Conservation (phyloP, 2,329 filamentous ascomycete genomes). For the Exophiala calicioides region DNA sequence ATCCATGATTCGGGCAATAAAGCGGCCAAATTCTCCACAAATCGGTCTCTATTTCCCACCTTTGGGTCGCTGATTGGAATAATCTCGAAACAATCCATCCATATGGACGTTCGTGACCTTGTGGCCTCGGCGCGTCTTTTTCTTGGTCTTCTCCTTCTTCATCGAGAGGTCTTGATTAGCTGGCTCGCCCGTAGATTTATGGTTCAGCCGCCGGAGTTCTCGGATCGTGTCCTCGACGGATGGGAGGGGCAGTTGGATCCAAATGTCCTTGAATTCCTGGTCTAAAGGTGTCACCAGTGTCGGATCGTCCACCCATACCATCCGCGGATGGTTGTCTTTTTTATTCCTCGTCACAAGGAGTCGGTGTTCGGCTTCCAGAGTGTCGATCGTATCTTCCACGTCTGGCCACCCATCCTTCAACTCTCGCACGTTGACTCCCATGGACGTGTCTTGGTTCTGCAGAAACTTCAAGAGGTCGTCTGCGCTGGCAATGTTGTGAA, state of each 20-base stretch:
- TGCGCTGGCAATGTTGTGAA: slow-evolving; percentile 77
- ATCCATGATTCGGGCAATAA: too few relatives aligned
- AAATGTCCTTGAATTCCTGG: slow-evolving; percentile 78
- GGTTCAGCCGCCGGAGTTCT: slow-evolving; percentile 72
- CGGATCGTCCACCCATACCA: slow-evolving; percentile 87
- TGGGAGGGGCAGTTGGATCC: slow-evolving; percentile 78
- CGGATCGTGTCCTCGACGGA: slow-evolving; percentile 69
- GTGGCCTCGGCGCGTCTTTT: slow-evolving; percentile 71
- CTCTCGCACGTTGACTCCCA: slow-evolving; percentile 81
- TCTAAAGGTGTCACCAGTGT: slow-evolving; percentile 75
- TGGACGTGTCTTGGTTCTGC: slow-evolving; percentile 76
- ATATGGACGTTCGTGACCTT: slow-evolving; percentile 90
- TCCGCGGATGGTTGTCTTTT: slow-evolving; percentile 83
- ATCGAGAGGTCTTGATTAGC: slow-evolving; percentile 57
- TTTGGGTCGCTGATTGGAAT: slow-evolving; percentile 24
- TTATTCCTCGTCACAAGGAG: slow-evolving; percentile 86
- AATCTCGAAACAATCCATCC: slow-evolving; percentile 42
- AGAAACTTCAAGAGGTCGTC: slow-evolving; percentile 78
- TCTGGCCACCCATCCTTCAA: slow-evolving; percentile 96
- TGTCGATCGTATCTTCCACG: slow-evolving; percentile 71
- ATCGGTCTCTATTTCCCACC: slow-evolving; percentile 20
- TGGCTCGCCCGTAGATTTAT: slow-evolving; percentile 82
- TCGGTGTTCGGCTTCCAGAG: slow-evolving; percentile 74
- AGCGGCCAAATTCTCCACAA: too few relatives aligned
- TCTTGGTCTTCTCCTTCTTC: slow-evolving; percentile 66